Conservation (phyloP, 2,329 filamentous ascomycete species). For the Raffaelea albimanens region DNA sequence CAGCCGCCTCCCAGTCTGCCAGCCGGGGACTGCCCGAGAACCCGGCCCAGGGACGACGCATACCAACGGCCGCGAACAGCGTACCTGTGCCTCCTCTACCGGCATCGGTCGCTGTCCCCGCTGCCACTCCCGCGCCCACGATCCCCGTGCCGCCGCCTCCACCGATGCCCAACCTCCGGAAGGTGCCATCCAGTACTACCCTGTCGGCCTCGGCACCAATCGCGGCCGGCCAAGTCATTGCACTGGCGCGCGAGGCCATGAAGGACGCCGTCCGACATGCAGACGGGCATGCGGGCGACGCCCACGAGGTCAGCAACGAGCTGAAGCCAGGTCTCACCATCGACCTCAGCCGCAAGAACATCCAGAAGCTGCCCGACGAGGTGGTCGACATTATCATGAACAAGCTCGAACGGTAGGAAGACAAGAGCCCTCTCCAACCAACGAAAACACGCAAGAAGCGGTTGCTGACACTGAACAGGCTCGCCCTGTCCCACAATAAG, state of each 20-base stretch:
- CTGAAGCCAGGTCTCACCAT: conserved; percentile 66
- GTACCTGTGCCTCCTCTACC: conserved; percentile 13
- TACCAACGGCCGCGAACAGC: conserved; percentile 17
- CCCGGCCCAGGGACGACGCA: conserved; percentile 24
- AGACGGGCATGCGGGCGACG: conserved; percentile 51
- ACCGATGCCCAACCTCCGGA: conserved; percentile 37
- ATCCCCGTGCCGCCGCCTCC: conserved; percentile 30
- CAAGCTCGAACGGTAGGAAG: conserved; percentile 56
- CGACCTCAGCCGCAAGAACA: conserved; percentile 67
- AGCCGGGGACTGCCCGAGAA: conserved; percentile 24
- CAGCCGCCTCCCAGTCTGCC: conserved; percentile 4
- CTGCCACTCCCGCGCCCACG: conserved; percentile 14
- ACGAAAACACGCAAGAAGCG: background rate
- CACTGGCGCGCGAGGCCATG: conserved; percentile 58
- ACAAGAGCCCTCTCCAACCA: background rate
- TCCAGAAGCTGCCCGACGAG: conserved; percentile 61
- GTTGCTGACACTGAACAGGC: conserved; percentile 32
- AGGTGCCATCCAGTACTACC: conserved; percentile 22
- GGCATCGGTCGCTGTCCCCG: conserved; percentile 7
- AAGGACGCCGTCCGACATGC: conserved; percentile 57
- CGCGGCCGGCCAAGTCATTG: conserved; percentile 54
- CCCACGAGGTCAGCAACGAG: conserved; percentile 48
- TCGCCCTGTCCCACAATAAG: conserved; percentile 74
- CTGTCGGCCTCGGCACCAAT: conserved; percentile 42
- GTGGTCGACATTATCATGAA: conserved; percentile 67